Percentiles rank a stretch among this genome's conserved stretches.
Conservation (phyloP, 2,329 filamentous ascomycete species). For the Didymella pinodella region DNA sequence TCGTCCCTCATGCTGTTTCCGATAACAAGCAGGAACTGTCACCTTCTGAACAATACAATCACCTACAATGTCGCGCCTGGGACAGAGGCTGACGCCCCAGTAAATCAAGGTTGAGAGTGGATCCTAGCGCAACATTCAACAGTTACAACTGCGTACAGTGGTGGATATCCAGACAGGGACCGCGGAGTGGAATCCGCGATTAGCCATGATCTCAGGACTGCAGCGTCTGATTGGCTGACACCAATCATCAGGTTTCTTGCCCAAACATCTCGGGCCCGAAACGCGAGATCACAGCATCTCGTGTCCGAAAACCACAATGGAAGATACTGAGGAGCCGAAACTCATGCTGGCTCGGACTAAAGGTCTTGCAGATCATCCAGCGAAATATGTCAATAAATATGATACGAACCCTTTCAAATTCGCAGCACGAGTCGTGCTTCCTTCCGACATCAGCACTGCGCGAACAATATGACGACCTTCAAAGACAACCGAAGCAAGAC, state of each 20-base stretch:
- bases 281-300: slow-evolving; percentile 1
- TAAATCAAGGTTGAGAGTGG: too few species aligned
- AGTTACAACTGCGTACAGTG: not conserved
- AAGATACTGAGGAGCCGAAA: slow-evolving; percentile 1
- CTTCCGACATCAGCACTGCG: not conserved
- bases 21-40: too few species aligned
- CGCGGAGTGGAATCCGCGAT: not conserved
- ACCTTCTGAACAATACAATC: too few species aligned
- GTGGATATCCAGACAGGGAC: not conserved
- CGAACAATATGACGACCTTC: not conserved
- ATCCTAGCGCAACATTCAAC: not conserved
- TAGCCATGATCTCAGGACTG: not conserved
- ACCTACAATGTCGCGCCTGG: too few species aligned
- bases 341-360: not conserved
- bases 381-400: not conserved
- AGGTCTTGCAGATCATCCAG: not conserved
- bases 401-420: not conserved
- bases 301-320: not conserved
- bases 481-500: not conserved
- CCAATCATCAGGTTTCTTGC: not conserved
- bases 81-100: too few species aligned
- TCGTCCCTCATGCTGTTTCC: too few species aligned
- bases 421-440: not conserved
- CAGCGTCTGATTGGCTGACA: not conserved
- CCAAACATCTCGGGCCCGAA: slow-evolving; percentile 4